phyloP scores from a whole-genome alignment of 768 basidiomycete species.

The Leucosporidium creatinivorum region DNA sequence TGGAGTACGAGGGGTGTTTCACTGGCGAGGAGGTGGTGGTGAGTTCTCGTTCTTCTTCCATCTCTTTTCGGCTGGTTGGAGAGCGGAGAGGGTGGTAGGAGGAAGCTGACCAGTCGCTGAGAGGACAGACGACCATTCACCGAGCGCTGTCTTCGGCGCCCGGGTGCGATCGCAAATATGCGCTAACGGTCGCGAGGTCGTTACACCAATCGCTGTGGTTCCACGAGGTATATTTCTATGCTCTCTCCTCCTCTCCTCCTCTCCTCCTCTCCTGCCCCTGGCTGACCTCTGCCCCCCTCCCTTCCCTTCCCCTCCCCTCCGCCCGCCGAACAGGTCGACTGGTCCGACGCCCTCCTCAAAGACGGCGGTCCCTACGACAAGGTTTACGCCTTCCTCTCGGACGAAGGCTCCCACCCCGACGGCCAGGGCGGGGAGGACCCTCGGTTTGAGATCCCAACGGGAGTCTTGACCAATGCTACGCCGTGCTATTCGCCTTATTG shows the following conservation, averaged over 20 bases:
- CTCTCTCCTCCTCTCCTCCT: too few species aligned
- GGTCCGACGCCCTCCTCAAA: slow-evolving; percentile 69
- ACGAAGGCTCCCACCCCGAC: slow-evolving; percentile 39
- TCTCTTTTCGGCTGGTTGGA: too few species aligned
- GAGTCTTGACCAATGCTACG: slow-evolving; percentile 80
- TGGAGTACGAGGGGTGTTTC: slow-evolving; percentile 81
- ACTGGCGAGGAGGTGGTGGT: slow-evolving; percentile 93
- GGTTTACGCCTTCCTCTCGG: slow-evolving; percentile 86
- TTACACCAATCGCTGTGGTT: slow-evolving; percentile 90
- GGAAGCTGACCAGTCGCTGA: too few species aligned
- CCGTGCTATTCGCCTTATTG: slow-evolving; percentile 69
- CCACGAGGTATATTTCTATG: slow-evolving; percentile 52
- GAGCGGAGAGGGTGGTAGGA: not conserved
- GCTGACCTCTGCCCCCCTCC: too few species aligned
- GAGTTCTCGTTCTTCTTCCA: slow-evolving; percentile 14
- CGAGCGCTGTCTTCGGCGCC: not conserved
- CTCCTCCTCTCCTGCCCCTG: too few species aligned
- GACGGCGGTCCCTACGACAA: slow-evolving; percentile 43
- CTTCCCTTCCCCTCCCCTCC: too few species aligned
- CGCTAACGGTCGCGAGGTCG: slow-evolving; percentile 79
- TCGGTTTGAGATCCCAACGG: slow-evolving; percentile 63
- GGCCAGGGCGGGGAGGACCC: slow-evolving; percentile 31
- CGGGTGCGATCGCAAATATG: slow-evolving; percentile 51
- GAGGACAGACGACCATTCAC: not conserved
- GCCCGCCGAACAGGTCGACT: slow-evolving; percentile 55